Evolutionary conservation across 2,329 filamentous ascomycete genomes (phyloP), one percentile per base, ranked within the genome.

Genomic region (Epichloe bromicola): DNA sequence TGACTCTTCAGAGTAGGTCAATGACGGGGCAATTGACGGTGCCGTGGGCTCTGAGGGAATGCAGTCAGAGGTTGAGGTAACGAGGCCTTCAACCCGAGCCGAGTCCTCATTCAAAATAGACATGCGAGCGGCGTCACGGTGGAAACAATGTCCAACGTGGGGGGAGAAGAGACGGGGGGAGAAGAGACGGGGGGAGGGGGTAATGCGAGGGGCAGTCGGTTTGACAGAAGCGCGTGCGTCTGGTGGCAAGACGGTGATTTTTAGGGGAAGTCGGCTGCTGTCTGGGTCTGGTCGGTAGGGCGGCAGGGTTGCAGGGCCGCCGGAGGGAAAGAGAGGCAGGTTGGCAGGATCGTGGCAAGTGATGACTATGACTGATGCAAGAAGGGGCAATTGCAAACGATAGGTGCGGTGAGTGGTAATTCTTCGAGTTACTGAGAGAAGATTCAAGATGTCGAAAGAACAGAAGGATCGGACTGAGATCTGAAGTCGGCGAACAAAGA

Each of bases 1-100:
- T 26, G 79, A 81, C 56, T 80, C 75, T 56, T 76, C 78, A 14
- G 79, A 82, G 59, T 78, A 83, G 51, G 78, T 81, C 51, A 83
- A 71, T 1, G 80, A 82, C 1, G 80, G 80, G 1, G 77, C 78
- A 46, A 74, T 67, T 12, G 79, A 81, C 41, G 73, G 71, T 2
- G 71, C 55, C 48, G 60, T 58, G 50, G 70, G 68, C 56, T 75
- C 73, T 54, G 72, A 65, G 19, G 73, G 70, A 37, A 72, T 66
- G 61, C 68, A 69, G 57, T 69, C 66, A 49, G 66, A 58, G 36
- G 66, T 61, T 30, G 71, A 64, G 54, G 69, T 63, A 54, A 67
- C 65, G 39, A 72, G 62, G 54, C 69, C 60, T 55, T 69, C 68
- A 53, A 71, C 67, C 49, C 60, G 61, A 48, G 61, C 58, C 53